phyloP scores from a whole-genome alignment of 805 yeast genomes.

The Zygosaccharomyces bailii region DNA sequence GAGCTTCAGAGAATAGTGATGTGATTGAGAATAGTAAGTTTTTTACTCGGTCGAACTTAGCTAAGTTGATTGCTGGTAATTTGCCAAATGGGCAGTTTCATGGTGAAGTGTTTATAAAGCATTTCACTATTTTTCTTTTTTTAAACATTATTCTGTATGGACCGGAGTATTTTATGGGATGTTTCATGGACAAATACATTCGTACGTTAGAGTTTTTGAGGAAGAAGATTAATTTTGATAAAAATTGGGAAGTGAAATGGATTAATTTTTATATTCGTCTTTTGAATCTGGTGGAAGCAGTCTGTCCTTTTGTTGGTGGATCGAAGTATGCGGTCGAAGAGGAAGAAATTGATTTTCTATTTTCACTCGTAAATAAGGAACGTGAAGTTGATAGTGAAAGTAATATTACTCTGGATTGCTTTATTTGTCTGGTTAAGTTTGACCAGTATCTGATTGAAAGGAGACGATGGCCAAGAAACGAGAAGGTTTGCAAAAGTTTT shows the following conservation, averaged over 20 bases:
- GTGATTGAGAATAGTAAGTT: not conserved
- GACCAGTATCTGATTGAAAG: slow-evolving; percentile 13
- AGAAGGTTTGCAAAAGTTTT: not conserved
- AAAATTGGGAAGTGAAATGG: slow-evolving; percentile 26
- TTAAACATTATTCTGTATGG: slow-evolving; percentile 17
- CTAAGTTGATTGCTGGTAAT: slow-evolving; percentile 16
- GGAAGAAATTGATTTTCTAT: slow-evolving; percentile 7
- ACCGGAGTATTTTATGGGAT: slow-evolving; percentile 15
- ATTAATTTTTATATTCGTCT: slow-evolving; percentile 22
- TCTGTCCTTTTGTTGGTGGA: not conserved
- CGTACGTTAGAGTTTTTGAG: slow-evolving; percentile 19
- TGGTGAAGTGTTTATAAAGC: slow-evolving; percentile 22
- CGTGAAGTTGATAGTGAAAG: slow-evolving; percentile 3
- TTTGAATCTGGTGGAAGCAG: slow-evolving; percentile 17
- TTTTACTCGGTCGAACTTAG: slow-evolving; percentile 9
- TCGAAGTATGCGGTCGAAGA: slow-evolving; percentile 8
- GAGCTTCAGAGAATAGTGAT: slow-evolving; percentile 12
- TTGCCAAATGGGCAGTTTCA: slow-evolving; percentile 13
- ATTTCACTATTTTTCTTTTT: slow-evolving; percentile 19
- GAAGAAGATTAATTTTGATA: slow-evolving; percentile 24
- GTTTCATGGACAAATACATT: slow-evolving; percentile 21
- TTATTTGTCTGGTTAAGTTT: slow-evolving; percentile 14
- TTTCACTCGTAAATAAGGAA: not conserved
- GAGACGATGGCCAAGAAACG: slow-evolving; percentile 6
- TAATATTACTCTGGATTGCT: slow-evolving; percentile 7